A percentile compares a stretch with the other conserved stretches of the same genome.
These are phyloP conservation scores for Aspergillus sojae DNA, from an alignment of 2,329 filamentous ascomycete genomes.

Conservation along the genomic window DNA sequence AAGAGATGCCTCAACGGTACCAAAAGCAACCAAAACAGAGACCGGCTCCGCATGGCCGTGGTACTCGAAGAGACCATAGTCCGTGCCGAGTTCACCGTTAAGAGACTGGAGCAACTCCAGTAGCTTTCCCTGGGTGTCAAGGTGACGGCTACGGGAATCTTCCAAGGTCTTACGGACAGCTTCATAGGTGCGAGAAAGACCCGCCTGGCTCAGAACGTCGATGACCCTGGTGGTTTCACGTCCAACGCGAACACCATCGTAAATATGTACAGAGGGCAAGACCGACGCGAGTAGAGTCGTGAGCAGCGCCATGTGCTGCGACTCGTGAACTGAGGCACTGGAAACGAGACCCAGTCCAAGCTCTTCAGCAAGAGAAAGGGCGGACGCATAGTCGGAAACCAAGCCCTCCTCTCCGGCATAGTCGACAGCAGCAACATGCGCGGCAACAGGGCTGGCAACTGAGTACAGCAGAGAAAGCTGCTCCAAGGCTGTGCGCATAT, in stretches of 20 bases:
- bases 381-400: conserved; percentile 82
- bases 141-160: conserved; percentile 67
- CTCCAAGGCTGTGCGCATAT: conserved; percentile 81
- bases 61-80: conserved; percentile 94
- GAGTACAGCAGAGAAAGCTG: conserved; percentile 90
- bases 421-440: conserved; percentile 88
- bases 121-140: conserved; percentile 73
- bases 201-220: conserved; percentile 74
- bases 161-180: conserved; percentile 64
- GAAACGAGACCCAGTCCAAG: conserved; percentile 83
- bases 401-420: conserved; percentile 73
- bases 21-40: conserved; percentile 86
- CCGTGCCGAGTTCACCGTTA: conserved; percentile 90
- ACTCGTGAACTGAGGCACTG: conserved; percentile 84
- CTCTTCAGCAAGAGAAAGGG: conserved; percentile 82
- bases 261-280: conserved; percentile 82
- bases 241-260: conserved; percentile 81
- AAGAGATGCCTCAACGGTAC: conserved; percentile 85
- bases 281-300: conserved; percentile 78
- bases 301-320: conserved; percentile 93
- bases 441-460: conserved; percentile 88
- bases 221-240: conserved; percentile 81
- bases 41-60: conserved; percentile 78
- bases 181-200: conserved; percentile 70
- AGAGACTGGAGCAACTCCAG: conserved; percentile 71